These are phyloP conservation scores for Postia placenta DNA, from an alignment of 768 basidiomycete species.

Conservation along the genomic window DNA sequence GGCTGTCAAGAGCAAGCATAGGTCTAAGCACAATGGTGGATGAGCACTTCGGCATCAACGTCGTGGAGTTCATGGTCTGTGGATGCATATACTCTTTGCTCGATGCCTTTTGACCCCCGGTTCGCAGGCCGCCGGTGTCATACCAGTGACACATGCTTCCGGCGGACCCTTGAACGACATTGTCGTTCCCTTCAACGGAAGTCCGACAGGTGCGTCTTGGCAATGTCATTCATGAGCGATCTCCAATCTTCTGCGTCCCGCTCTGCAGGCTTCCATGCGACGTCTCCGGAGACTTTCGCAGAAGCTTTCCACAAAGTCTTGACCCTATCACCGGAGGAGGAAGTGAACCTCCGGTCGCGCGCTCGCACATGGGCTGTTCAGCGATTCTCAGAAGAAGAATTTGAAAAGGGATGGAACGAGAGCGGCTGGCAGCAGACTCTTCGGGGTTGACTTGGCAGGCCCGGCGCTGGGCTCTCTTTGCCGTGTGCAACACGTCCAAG, in stretches of 20 bases:
- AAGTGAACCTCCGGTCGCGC: conserved; percentile 56
- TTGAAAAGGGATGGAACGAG: conserved; percentile 68
- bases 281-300: conserved; percentile 57
- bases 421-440: conserved; percentile 51
- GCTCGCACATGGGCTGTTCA: conserved; percentile 68
- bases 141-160: conserved; percentile 88
- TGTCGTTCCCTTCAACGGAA: conserved; percentile 68
- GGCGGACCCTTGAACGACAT: conserved; percentile 92
- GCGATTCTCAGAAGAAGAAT: conserved; percentile 72
- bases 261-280: conserved; percentile 72
- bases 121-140: conserved; percentile 82
- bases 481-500: too few species aligned
- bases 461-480: too few species aligned
- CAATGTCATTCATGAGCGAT: not conserved
- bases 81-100: conserved; percentile 11
- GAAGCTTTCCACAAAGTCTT: conserved; percentile 59
- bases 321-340: conserved; percentile 45
- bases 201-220: conserved; percentile 57
- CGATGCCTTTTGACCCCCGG: not conserved
- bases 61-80: conserved; percentile 94
- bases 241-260: too few species aligned
- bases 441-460: too few species aligned
- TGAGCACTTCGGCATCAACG: conserved; percentile 97
- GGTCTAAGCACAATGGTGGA: conserved; percentile 97
- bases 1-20: conserved; percentile 71